Evolutionary conservation across 352 stramenopile species (phyloP), one percentile per base, ranked within the genome.

Genomic region (Phytophthora cryptogea): DNA sequence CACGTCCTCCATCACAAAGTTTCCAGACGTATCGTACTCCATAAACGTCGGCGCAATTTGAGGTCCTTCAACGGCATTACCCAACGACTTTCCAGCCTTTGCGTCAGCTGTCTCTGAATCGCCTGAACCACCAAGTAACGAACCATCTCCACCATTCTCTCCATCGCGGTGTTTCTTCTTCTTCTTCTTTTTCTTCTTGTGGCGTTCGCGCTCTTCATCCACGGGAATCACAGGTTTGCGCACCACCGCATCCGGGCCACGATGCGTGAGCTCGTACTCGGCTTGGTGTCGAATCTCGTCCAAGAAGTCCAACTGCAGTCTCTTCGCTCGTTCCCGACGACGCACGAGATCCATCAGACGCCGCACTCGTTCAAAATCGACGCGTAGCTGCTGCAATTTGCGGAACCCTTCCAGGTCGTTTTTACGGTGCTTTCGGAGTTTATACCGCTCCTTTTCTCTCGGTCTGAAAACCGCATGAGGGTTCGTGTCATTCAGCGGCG

Each of bases 391-490:
- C 65, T 96, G 85, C 59, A 99, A 71, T 70, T 98, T 98, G 17
- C 87, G 84, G 71, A 95, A 98, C 6, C 90, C 92, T 59, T 98
- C 94, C 56, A 98, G 80, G 78, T 99, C 96, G 72, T 99, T 98
- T 69, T 98, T 95, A 54, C 95, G 87, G 59, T 98, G 96, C 63
- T 98, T 98, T 8, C 96, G 83, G 7, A 99, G 74, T 68, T 98
- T 98, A 76, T 98, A 98, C 14, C 97, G 95, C 73, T 98, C 86
- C 74, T 99, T 99, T 66, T 99, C 95, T 33, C 96, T 86, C 17
- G 96, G 96, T 14, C 97, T 92, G 72, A 99, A 99, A n/a, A 99
- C 96, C 47, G 96, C 68, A 65, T 99, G 96, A 28, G 97, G 97
- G 76, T 99, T 99, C n/a, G 94, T 98, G 76, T 99, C 97, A 50